Evolutionary conservation across 495 filamentous ascomycete species (phyloP).

Genomic region (Talaromyces wortmannii): DNA sequence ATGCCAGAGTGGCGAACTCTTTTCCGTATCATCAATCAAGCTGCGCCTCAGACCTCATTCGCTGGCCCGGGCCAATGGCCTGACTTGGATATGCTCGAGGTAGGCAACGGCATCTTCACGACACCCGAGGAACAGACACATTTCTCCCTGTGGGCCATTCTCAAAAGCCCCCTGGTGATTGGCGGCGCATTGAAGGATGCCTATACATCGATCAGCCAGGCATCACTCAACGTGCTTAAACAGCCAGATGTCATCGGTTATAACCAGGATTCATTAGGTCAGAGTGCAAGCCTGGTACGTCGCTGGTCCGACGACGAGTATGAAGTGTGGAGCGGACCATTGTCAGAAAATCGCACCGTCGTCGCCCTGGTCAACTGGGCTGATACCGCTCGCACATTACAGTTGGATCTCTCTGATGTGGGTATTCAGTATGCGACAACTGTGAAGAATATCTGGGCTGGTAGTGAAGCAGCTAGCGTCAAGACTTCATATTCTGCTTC

Average conservation of each 20-base stretch:
- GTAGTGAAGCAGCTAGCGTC: slow-evolving; percentile 16
- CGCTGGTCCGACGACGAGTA: slow-evolving; percentile 34
- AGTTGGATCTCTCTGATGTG: slow-evolving; percentile 29
- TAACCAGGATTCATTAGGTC: slow-evolving; percentile 47
- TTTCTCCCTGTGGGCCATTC: slow-evolving; percentile 51
- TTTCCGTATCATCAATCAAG: slow-evolving; percentile 42
- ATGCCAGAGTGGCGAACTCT: slow-evolving; percentile 43
- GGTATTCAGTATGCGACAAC: slow-evolving; percentile 29
- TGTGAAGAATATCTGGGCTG: slow-evolving; percentile 38
- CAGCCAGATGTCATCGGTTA: slow-evolving; percentile 46
- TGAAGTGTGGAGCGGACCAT: slow-evolving; percentile 42
- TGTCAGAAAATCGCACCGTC: slow-evolving; percentile 30
- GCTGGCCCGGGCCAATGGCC: slow-evolving; percentile 40
- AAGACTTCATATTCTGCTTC: slow-evolving; percentile 27
- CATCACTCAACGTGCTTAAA: slow-evolving; percentile 29
- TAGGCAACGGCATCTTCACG: slow-evolving; percentile 31
- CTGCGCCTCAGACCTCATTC: slow-evolving; percentile 28
- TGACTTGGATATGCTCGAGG: slow-evolving; percentile 50
- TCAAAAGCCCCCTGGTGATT: slow-evolving; percentile 50
- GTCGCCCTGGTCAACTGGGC: slow-evolving; percentile 40
- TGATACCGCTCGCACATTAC: slow-evolving; percentile 26
- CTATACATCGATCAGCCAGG: slow-evolving; percentile 16
- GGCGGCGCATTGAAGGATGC: slow-evolving; percentile 37
- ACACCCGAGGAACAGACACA: slow-evolving; percentile 40
- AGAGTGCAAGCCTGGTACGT: slow-evolving; percentile 27